Evolutionary conservation across 768 basidiomycete species (phyloP).

Genomic region (Auriscalpium orientale): DNA sequence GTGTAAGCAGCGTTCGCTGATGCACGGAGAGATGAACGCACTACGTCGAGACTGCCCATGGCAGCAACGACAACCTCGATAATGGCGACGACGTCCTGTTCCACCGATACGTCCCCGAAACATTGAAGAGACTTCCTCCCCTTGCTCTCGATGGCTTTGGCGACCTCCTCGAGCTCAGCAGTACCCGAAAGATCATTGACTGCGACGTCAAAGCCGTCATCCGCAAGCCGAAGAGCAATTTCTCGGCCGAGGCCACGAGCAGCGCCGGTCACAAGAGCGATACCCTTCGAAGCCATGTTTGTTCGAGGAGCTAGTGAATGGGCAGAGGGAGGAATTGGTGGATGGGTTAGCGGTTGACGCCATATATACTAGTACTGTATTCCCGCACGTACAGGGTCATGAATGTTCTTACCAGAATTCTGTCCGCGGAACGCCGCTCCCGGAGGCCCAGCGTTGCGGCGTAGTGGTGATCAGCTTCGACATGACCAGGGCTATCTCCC

Average conservation of each 20-base stretch:
- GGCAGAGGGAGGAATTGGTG: no score
- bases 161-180: background rate
- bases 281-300: background rate
- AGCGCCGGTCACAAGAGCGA: slow-evolving; percentile 16
- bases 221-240: slow-evolving; percentile 17
- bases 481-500: no score
- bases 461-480: no score
- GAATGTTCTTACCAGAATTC: no score
- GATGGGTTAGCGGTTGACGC: no score
- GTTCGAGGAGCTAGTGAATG: no score
- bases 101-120: slow-evolving; percentile 7
- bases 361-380: no score
- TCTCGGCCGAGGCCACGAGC: slow-evolving; percentile 13
- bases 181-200: slow-evolving; percentile 11
- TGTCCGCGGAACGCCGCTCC: no score
- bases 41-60: slow-evolving; percentile 10
- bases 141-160: background rate
- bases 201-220: slow-evolving; percentile 12
- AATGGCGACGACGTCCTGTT: slow-evolving; percentile 1
- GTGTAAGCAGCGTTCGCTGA: background rate
- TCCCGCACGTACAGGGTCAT: no score
- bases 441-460: no score
- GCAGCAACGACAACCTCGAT: slow-evolving; percentile 2
- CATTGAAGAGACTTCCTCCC: background rate
- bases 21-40: background rate